phyloP scores from a whole-genome alignment of 148 eudicot species.

The Diospyros kaki region DNA sequence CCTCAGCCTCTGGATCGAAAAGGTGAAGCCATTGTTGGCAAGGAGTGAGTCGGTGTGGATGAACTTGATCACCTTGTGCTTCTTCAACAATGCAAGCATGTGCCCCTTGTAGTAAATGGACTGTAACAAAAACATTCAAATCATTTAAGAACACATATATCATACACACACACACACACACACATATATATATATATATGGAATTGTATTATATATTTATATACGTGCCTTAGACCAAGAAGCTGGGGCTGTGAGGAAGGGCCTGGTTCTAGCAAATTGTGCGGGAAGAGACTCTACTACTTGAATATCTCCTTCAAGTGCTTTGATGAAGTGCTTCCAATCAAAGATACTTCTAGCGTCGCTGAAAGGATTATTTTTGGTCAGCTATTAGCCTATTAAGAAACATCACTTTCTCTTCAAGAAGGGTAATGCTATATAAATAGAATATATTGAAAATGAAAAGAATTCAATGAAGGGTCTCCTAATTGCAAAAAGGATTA shows the following conservation, averaged over 20 bases:
- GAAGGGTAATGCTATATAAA: too few species aligned
- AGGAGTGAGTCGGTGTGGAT: constrained; percentile 46
- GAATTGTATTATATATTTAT: not conserved
- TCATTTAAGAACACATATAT: too few species aligned
- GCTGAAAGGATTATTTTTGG: too few species aligned
- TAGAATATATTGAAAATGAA: too few species aligned
- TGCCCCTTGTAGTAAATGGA: constrained; percentile 33
- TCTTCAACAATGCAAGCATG: constrained; percentile 14
- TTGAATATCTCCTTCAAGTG: constrained; percentile 35
- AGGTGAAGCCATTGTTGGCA: constrained; percentile 39
- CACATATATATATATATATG: too few species aligned
- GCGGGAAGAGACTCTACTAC: constrained; percentile 47
- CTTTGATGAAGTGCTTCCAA: constrained; percentile 40
- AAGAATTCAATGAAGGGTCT: too few species aligned
- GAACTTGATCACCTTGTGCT: constrained; percentile 40
- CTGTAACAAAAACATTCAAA: constrained; percentile 14
- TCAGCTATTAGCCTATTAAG: too few species aligned
- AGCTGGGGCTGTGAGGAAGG: constrained; percentile 34
- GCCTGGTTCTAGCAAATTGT: constrained; percentile 19
- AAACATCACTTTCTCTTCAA: too few species aligned
- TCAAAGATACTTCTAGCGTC: constrained; percentile 42
- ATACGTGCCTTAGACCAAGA: constrained; percentile 52
- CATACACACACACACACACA: too few species aligned
- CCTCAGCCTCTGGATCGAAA: constrained; percentile 43
- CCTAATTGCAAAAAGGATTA: too few species aligned